Evolutionary conservation across 2,329 filamentous ascomycete genomes (phyloP).

Genomic region (Cucurbitaria berberidis): DNA sequence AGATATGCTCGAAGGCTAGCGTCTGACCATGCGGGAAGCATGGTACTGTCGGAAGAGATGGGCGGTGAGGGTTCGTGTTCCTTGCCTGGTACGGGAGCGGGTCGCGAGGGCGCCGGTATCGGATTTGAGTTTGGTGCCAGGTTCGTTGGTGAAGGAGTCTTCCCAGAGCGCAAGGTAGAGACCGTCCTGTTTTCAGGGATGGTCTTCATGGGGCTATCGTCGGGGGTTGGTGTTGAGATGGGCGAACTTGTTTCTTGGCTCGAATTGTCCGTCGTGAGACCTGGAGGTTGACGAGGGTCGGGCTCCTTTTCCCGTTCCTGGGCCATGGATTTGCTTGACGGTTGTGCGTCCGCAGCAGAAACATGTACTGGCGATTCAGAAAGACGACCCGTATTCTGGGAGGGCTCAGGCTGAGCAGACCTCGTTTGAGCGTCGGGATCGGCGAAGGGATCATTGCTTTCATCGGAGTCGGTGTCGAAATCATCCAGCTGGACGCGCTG

Average conservation of each 20-base stretch:
- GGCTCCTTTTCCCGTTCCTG: slow-evolving; percentile 33
- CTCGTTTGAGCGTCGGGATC: slow-evolving; percentile 47
- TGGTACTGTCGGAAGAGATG: slow-evolving; percentile 53
- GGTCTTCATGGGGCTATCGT: slow-evolving; percentile 39
- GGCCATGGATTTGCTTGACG: slow-evolving; percentile 27
- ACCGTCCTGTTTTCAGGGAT: slow-evolving; percentile 33
- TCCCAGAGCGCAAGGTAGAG: slow-evolving; percentile 21
- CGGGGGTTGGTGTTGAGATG: slow-evolving; percentile 43
- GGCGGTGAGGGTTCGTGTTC: slow-evolving; percentile 35
- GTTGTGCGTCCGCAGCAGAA: slow-evolving; percentile 61
- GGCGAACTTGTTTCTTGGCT: slow-evolving; percentile 64
- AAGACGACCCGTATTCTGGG: slow-evolving; percentile 46
- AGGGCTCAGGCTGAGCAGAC: slow-evolving; percentile 18
- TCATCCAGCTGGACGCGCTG: slow-evolving; percentile 72
- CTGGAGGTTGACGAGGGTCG: slow-evolving; percentile 60
- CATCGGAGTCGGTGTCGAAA: slow-evolving; percentile 66
- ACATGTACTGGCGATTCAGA: slow-evolving; percentile 74
- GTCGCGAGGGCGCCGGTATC: slow-evolving; percentile 44
- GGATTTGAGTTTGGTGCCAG: slow-evolving; percentile 20
- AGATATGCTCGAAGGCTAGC: slow-evolving; percentile 85
- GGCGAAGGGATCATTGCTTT: slow-evolving; percentile 54
- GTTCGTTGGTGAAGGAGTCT: slow-evolving; percentile 32
- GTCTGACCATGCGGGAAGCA: slow-evolving; percentile 81
- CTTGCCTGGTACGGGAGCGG: slow-evolving; percentile 41
- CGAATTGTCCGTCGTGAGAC: slow-evolving; percentile 72